Conservation (phyloP, 2,329 filamentous ascomycete species). For the Hirsutella minnesotensis region DNA sequence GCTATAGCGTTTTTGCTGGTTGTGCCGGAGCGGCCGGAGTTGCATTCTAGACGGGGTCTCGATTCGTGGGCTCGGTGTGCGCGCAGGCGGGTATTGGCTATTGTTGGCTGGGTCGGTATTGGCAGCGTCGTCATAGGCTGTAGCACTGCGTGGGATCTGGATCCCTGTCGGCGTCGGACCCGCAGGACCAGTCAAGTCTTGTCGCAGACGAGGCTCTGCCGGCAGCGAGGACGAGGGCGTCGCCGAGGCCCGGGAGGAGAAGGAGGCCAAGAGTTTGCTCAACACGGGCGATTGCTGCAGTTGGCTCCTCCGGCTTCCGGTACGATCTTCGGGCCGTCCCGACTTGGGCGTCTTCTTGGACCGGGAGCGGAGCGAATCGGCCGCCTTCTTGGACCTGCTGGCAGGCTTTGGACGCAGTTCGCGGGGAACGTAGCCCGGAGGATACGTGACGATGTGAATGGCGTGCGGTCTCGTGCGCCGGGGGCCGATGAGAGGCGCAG, state of each 20-base stretch:
- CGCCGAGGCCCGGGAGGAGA: background rate
- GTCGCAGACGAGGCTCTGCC: background rate
- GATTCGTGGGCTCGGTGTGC: background rate
- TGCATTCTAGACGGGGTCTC: background rate
- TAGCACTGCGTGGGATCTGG: constrained; percentile 7
- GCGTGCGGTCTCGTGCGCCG: constrained; percentile 26
- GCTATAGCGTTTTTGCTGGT: background rate
- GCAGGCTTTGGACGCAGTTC: constrained; percentile 22
- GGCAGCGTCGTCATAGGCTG: constrained; percentile 19
- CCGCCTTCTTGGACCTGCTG: constrained; percentile 2
- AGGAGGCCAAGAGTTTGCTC: constrained; percentile 7
- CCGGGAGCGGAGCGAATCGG: background rate
- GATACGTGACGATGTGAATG: constrained; percentile 30
- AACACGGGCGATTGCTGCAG: constrained; percentile 3
- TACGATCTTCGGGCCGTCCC: constrained; percentile 1
- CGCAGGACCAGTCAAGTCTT: background rate
- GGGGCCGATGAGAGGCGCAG: constrained; percentile 26
- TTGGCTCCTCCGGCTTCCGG: constrained; percentile 1
- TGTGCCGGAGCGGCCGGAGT: constrained; percentile 4
- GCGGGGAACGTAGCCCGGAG: constrained; percentile 30
- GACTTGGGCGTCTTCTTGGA: background rate
- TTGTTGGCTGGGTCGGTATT: constrained; percentile 8
- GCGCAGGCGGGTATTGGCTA: background rate
- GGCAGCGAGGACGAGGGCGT: background rate
- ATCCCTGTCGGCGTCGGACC: constrained; percentile 7